phyloP scores from a whole-genome alignment of 1,139 yeast genomes.

The Candida smagusa region DNA sequence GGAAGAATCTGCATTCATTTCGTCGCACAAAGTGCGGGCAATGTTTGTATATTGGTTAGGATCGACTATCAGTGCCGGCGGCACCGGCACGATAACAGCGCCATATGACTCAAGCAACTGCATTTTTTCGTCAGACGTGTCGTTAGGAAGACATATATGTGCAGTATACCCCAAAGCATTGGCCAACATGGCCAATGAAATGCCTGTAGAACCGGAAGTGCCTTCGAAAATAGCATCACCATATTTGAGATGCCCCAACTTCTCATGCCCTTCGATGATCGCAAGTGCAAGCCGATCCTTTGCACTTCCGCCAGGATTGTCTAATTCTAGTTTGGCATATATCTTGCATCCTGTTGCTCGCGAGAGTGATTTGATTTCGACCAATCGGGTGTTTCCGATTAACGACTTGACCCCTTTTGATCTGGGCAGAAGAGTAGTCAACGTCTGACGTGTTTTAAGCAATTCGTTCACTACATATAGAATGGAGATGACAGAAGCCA shows the following conservation, averaged over 20 bases:
- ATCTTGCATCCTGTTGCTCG: constrained; percentile 74
- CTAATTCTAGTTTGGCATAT: constrained; percentile 80
- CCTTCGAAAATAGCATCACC: constrained; percentile 83
- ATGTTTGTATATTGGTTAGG: constrained; percentile 90
- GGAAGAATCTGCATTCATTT: constrained; percentile 40
- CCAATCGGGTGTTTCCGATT: constrained; percentile 88
- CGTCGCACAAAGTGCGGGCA: constrained; percentile 64
- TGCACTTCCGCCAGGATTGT: constrained; percentile 94
- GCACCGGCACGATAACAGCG: constrained; percentile 82
- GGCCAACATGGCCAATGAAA: constrained; percentile 84
- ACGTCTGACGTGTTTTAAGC: constrained; percentile 4
- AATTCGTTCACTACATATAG: constrained; percentile 9
- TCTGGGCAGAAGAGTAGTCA: constrained; percentile 22
- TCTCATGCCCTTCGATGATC: constrained; percentile 69
- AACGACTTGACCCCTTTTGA: constrained; percentile 47
- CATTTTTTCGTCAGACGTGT: constrained; percentile 82
- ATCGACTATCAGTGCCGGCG: constrained; percentile 94
- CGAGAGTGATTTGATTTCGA: constrained; percentile 75
- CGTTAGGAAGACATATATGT: constrained; percentile 93
- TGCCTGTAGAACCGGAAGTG: constrained; percentile 94
- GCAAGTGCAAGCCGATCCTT: constrained; percentile 93
- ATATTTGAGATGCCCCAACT: constrained; percentile 46
- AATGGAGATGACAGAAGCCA: constrained; percentile 10
- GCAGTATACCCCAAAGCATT: constrained; percentile 85
- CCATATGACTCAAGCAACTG: constrained; percentile 70